Conservation (phyloP, 106 monocot species). For the Dioscorea zingiberensis region DNA sequence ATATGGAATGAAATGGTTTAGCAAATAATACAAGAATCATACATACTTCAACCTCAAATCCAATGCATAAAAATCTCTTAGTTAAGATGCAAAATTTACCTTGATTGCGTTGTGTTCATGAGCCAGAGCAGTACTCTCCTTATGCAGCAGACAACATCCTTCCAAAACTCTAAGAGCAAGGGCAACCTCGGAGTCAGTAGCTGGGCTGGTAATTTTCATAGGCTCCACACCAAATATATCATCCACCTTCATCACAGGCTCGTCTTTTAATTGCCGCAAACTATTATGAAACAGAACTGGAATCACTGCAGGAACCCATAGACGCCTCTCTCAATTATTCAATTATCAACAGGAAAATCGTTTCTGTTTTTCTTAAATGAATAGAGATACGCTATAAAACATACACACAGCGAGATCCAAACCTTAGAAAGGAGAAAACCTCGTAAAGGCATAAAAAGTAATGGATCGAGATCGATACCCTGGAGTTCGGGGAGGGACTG, state of each 20-base stretch:
- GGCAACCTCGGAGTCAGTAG: constrained; percentile 75
- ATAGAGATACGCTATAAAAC: background rate
- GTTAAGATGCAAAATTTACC: constrained; percentile 27
- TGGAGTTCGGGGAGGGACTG: constrained; percentile 70
- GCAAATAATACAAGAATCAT: no score
- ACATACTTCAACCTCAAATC: no score
- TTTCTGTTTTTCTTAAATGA: background rate
- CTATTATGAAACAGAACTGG: constrained; percentile 86
- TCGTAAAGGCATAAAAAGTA: no score
- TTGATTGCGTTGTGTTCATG: constrained; percentile 67
- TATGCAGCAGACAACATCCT: constrained; percentile 88
- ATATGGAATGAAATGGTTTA: no score
- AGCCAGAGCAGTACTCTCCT: constrained; percentile 56
- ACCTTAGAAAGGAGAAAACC: background rate
- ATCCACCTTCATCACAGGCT: constrained; percentile 53
- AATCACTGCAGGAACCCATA: constrained; percentile 64
- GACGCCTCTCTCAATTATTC: constrained; percentile 15
- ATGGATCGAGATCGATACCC: constrained; percentile 27
- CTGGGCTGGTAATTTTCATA: constrained; percentile 79
- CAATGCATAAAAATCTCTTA: background rate
- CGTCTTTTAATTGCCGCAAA: constrained; percentile 49
- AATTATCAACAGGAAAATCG: background rate
- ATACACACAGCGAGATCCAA: background rate
- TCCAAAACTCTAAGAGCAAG: constrained; percentile 95
- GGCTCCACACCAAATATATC: constrained; percentile 79